Evolutionary conservation across 1,139 yeast species (phyloP).

Genomic region (Yamadazyma triangularis): DNA sequence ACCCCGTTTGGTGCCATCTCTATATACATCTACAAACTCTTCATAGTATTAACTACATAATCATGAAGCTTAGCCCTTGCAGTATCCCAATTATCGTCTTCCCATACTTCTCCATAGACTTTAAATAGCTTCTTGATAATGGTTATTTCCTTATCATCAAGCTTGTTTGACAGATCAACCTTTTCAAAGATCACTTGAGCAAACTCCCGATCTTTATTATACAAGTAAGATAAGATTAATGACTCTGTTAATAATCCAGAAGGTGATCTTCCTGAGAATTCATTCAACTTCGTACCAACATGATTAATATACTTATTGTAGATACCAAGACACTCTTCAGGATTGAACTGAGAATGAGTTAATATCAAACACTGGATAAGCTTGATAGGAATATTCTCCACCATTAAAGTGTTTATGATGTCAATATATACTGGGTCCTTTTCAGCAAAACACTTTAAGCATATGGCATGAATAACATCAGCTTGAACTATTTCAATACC

Average conservation of each 20-base stretch:
- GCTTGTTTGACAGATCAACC: slow-evolving; percentile 39
- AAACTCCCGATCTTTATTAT: slow-evolving; percentile 54
- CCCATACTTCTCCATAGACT: slow-evolving; percentile 52
- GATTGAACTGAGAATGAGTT: slow-evolving; percentile 40
- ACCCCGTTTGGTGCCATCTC: too few species aligned
- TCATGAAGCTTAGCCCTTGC: slow-evolving; percentile 20
- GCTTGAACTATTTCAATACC: slow-evolving; percentile 34
- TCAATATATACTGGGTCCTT: slow-evolving; percentile 27
- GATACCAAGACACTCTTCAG: slow-evolving; percentile 42
- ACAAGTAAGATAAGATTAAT: slow-evolving; percentile 44
- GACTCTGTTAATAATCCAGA: slow-evolving; percentile 52
- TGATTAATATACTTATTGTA: slow-evolving; percentile 48
- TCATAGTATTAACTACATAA: slow-evolving; percentile 7
- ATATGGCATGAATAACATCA: slow-evolving; percentile 24
- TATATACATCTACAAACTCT: slow-evolving; percentile 8
- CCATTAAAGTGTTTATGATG: slow-evolving; percentile 44
- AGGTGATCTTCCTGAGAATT: slow-evolving; percentile 31
- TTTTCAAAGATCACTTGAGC: slow-evolving; percentile 60
- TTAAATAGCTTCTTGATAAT: slow-evolving; percentile 45
- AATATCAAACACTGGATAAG: slow-evolving; percentile 45
- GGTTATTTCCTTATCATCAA: slow-evolving; percentile 43
- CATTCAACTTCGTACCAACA: slow-evolving; percentile 34
- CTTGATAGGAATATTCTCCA: slow-evolving; percentile 32
- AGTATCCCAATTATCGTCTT: slow-evolving; percentile 27
- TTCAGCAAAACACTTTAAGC: slow-evolving; percentile 38